Conservation (phyloP, 352 stramenopile species). For the Plasmopara muralis region DNA sequence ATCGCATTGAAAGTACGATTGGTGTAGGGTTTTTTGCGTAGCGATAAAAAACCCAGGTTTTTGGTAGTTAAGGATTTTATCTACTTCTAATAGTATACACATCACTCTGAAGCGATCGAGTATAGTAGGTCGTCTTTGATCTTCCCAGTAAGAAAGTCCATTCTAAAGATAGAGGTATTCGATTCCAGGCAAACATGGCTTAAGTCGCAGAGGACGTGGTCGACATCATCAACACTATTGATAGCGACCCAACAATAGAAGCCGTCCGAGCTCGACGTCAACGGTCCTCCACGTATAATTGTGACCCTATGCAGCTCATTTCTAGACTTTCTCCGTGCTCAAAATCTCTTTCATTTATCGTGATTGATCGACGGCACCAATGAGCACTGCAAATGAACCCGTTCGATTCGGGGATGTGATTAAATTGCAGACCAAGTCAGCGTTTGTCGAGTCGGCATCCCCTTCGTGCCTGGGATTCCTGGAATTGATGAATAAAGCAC, state of each 20-base stretch:
- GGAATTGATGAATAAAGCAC: conserved; percentile 32
- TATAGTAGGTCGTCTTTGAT: no score
- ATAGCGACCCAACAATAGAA: conserved; percentile 22
- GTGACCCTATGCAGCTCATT: conserved; percentile 12
- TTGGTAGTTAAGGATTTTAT: no score
- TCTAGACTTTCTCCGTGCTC: conserved; percentile 17
- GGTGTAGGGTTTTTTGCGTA: no score
- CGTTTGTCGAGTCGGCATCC: conserved; percentile 21
- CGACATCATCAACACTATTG: conserved; percentile 14
- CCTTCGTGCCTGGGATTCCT: conserved; percentile 36
- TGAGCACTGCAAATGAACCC: conserved; percentile 17
- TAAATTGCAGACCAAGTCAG: conserved; percentile 35
- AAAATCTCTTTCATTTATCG: no score
- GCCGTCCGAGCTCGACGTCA: not conserved
- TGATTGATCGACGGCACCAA: conserved; percentile 18
- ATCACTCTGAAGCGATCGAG: no score
- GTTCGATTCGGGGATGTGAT: conserved; percentile 56
- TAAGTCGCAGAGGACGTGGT: not conserved
- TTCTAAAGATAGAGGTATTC: not conserved
- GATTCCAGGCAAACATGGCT: not conserved
- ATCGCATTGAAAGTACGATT: no score
- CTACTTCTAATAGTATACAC: no score
- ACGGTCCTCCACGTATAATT: conserved; percentile 7
- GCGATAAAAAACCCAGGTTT: no score
- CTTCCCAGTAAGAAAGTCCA: no score